Evolutionary conservation across 352 stramenopile genomes (phyloP), one percentile per base, ranked within the genome.

Genomic region (Saprolegnia parasitica): DNA sequence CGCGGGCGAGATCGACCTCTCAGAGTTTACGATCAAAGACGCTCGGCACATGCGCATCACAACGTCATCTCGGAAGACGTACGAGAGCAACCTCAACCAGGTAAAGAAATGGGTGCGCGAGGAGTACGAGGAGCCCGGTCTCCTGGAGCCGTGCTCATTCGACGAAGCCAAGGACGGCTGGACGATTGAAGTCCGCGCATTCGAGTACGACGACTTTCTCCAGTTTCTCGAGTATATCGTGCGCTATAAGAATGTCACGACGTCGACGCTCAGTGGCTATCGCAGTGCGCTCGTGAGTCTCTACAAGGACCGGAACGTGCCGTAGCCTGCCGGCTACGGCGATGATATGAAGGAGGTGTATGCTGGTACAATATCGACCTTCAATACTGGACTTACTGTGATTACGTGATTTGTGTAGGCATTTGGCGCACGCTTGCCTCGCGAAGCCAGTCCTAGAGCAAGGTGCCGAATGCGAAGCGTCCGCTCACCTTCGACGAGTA

Each of bases 171-270:
- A 47, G 13, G 35, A 32, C 26, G 56, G 39, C 35, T 24, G 56
- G 18, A 50, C 56, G 15, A 46, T 65, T 4, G 29, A 65, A 10
- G 18, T 65, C 11, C 10, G 9, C 32, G 15, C 20, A 10, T 65
- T 65, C 35, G 21, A 20, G 18, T 65, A 65, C 39, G 35, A 24
- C 13, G 15, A 65, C 56, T 65, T 65, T 20, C 21, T 35, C 21
- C 18, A 65, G 1, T 65, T 65, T 49, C 18, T 65, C 20, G 21
- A 46, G 20, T 49, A 32, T 9, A 65, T 24, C 13, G 32, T 46
- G 21, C 24, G 39, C 18, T 21, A 50, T 32, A 23, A 23, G 11
- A 23, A 23, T 20, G 32, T 50, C 16, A 46, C 32, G 15, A 11
- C 39, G 5, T 13, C 13, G 39, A 65, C 56, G 16, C 56, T 65